Base-by-base conservation (phyloP, 2,329 filamentous ascomycete genomes). In the Fusarium continuum region DNA sequence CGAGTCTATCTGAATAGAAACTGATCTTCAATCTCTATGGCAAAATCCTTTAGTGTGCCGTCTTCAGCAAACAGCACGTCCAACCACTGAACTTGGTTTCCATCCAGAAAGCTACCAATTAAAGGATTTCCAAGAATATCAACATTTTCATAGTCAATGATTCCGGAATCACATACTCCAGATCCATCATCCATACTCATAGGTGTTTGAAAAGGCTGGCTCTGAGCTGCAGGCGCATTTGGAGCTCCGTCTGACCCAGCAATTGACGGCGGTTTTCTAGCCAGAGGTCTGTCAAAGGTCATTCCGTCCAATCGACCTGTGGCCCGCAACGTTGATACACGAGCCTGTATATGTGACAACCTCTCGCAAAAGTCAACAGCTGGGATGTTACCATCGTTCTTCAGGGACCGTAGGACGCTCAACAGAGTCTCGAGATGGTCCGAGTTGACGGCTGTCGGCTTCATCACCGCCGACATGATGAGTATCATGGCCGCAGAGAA, bases 391-490 rank as follows among this genome's bases (percentile, higher is more conserved):
- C 72, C 72, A 4, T 73, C 68, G 1, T 72, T 71, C 16, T 71
- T 72, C 1, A 74, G 67, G 3, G 72, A 71, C 4, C 72, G 53
- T 0, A 74, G 26, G 4, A 74, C 69, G n/a, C 72, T 74, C 0
- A 73, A 20, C 0, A 73, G 14, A 0, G 72, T 73, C 36, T 74
- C 71, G 0, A 74, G 49, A 8, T 70, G 67, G 13, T 74, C 72
- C 0, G 72, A 72, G 5, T 65, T 71, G 4, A 65, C 55, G 0
- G 66, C 62, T 0, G 64, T 66, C 0, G 73, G 72, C 10, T 73
- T 72, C 59, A 73, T 73, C 1, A 74, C 69, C 0, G 73, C 73
- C 9, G 73, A 74, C 50, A 75, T 73, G 47, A 74, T 67, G 1
- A 75, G 64, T 0, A 75, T 61, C 31, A 75, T 70, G 2, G 73